phyloP scores from a whole-genome alignment of 2,329 filamentous ascomycete species.

The Xylogone sp. region DNA sequence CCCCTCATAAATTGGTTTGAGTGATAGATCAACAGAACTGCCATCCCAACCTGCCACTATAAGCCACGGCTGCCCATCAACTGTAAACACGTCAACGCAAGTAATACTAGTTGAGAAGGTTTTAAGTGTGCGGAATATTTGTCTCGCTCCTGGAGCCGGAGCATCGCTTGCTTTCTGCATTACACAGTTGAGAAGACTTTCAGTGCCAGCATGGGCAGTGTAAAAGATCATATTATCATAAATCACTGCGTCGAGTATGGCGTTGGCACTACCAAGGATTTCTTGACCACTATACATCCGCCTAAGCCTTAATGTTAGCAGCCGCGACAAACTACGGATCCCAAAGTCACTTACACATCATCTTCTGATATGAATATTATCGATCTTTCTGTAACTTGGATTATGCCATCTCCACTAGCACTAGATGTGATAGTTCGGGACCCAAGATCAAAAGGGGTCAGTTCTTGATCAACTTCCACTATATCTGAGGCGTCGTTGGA shows the following conservation, averaged over 20 bases:
- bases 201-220: neutral
- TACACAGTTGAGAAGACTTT: neutral
- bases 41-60: constrained; percentile 16
- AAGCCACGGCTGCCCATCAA: constrained; percentile 8
- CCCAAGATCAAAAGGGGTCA: constrained; percentile 45
- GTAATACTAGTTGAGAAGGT: constrained; percentile 13
- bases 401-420: constrained; percentile 33
- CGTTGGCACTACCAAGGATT: neutral
- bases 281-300: neutral
- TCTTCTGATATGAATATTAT: constrained; percentile 17
- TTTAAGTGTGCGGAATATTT: constrained; percentile 11
- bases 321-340: neutral
- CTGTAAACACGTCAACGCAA: constrained; percentile 11
- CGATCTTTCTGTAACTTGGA: constrained; percentile 52
- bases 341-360: constrained; percentile 13
- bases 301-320: neutral
- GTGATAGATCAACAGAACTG: constrained; percentile 11
- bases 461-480: constrained; percentile 36
- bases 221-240: neutral
- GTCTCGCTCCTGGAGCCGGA: neutral
- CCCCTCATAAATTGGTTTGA: constrained; percentile 11
- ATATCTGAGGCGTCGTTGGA: constrained; percentile 43
- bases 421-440: constrained; percentile 48
- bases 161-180: neutral
- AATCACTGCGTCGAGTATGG: neutral